A percentile compares a stretch with the other conserved stretches of the same genome.
These are phyloP conservation scores for Alternaria solani DNA, from an alignment of 2,329 filamentous ascomycete genomes.

Conservation along the genomic window DNA sequence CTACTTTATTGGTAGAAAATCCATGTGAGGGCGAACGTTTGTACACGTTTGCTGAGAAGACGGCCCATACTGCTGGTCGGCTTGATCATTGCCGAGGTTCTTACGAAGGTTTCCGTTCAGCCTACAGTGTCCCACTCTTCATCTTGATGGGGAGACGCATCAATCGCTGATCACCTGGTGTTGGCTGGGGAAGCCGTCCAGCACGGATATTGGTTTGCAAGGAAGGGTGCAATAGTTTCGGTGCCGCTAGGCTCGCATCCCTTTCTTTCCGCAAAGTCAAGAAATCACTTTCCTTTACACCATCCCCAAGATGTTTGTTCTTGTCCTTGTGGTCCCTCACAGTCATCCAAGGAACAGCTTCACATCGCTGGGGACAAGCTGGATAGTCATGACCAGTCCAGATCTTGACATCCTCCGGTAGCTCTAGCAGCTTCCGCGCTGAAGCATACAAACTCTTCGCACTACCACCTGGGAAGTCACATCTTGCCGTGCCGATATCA, in stretches of 20 bases:
- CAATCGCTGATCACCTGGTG: conserved; percentile 7
- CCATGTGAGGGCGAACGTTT: neutral
- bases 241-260: conserved; percentile 43
- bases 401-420: conserved; percentile 42
- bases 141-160: conserved; percentile 15
- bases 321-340: conserved; percentile 45
- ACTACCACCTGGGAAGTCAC: conserved; percentile 49
- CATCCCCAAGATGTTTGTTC: conserved; percentile 48
- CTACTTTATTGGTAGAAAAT: neutral
- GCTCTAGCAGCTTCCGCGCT: conserved; percentile 32
- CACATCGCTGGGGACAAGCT: conserved; percentile 20
- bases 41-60: neutral
- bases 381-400: conserved; percentile 51
- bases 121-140: conserved; percentile 3
- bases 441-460: conserved; percentile 40
- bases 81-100: neutral
- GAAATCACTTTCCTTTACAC: conserved; percentile 43
- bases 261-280: conserved; percentile 40
- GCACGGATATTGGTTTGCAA: conserved; percentile 54
- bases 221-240: conserved; percentile 49
- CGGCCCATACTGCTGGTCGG: neutral
- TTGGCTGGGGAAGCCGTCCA: conserved; percentile 41
- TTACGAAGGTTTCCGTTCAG: neutral
- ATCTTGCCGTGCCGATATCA: conserved; percentile 46
- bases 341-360: conserved; percentile 43